Evolutionary conservation across 805 yeast species (phyloP).

Genomic region (Wickerhamomyces queroliae): DNA sequence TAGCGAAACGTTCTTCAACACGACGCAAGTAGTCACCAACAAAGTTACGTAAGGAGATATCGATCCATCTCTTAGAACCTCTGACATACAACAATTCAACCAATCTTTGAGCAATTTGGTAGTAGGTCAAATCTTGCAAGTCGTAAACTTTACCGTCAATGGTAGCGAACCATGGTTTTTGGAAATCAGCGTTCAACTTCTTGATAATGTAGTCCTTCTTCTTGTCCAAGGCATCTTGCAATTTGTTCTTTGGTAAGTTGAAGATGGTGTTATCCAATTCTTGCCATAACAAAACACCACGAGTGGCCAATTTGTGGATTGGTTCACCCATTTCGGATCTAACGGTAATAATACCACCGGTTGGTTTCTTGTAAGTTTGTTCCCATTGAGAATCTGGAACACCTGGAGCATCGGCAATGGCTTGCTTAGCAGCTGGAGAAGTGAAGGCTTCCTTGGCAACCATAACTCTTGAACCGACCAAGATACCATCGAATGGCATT

Average conservation of each 20-base stretch:
- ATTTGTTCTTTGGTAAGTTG: conserved; percentile 82
- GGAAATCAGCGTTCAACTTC: conserved; percentile 89
- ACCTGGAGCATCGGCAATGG: conserved; percentile 89
- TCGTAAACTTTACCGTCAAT: conserved; percentile 73
- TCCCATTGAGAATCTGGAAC: conserved; percentile 90
- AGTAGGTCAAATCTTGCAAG: conserved; percentile 91
- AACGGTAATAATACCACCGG: conserved; percentile 96
- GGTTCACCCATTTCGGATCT: conserved; percentile 99
- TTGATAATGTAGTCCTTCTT: conserved; percentile 84
- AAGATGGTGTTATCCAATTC: conserved; percentile 94
- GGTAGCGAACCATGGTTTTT: conserved; percentile 96
- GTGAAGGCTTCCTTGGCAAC: conserved; percentile 95
- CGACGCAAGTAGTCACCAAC: conserved; percentile 85
- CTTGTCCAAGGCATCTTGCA: conserved; percentile 71
- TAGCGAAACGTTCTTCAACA: conserved; percentile 92
- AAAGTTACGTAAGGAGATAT: conserved; percentile 76
- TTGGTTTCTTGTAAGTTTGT: conserved; percentile 84
- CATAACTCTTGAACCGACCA: conserved; percentile 96
- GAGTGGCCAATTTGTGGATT: conserved; percentile 95
- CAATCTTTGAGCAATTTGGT: conserved; percentile 81
- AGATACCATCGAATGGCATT: conserved; percentile 98
- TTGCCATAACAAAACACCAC: conserved; percentile 97
- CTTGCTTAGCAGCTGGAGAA: conserved; percentile 87
- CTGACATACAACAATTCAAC: conserved; percentile 85
- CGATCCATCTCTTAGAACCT: conserved; percentile 82